Evolutionary conservation across 257 asterid species (phyloP).

Genomic region (Nicotiana tabacum): DNA sequence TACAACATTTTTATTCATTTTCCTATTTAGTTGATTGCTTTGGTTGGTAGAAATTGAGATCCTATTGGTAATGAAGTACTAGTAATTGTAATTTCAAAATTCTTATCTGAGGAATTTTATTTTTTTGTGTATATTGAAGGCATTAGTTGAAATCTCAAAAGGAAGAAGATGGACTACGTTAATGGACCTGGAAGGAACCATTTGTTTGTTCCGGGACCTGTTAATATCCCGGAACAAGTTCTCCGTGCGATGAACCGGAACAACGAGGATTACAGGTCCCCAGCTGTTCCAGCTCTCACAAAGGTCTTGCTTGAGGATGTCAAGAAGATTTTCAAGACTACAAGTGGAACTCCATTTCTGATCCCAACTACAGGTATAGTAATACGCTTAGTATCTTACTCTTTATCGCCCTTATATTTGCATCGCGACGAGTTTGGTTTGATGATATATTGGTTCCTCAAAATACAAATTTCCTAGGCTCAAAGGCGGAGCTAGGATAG

Average conservation of each 20-base stretch:
- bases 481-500: too few relatives aligned
- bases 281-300: constrained; percentile 86
- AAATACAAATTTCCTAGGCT: too few relatives aligned
- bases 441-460: background rate
- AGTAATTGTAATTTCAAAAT: background rate
- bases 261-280: constrained; percentile 97
- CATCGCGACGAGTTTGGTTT: background rate
- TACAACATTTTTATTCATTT: background rate
- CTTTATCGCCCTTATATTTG: background rate
- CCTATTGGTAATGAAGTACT: background rate
- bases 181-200: constrained; percentile 97
- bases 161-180: constrained; percentile 72
- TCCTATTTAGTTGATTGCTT: background rate
- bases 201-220: constrained; percentile 99
- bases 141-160: background rate
- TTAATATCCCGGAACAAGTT: constrained; percentile 93
- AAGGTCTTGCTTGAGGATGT: constrained; percentile 81
- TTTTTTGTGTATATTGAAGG: background rate
- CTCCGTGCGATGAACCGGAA: constrained; percentile 96
- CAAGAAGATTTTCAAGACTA: constrained; percentile 89
- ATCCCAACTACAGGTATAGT: constrained; percentile 84
- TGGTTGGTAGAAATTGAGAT: background rate
- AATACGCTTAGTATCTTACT: background rate
- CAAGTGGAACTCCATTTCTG: constrained; percentile 88
- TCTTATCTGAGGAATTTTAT: background rate